Evolutionary conservation across 2,329 filamentous ascomycete genomes (phyloP).

Genomic region (Coleophoma cylindrospora): DNA sequence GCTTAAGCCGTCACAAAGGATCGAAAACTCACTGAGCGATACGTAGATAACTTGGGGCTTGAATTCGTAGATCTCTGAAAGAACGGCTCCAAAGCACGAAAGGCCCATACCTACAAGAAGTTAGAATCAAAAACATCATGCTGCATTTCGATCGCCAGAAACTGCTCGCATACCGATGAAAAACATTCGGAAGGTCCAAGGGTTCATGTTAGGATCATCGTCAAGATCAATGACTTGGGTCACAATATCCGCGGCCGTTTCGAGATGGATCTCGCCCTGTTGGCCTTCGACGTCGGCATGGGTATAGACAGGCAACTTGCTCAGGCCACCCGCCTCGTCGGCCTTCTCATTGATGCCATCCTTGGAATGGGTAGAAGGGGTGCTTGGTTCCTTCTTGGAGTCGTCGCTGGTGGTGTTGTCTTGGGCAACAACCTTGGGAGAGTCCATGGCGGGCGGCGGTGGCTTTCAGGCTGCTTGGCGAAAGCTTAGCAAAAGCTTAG

Average conservation of each 20-base stretch:
- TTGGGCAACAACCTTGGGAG: not conserved
- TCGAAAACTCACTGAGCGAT: slow-evolving; percentile 21
- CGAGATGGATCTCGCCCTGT: not conserved
- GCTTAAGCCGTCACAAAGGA: not conserved
- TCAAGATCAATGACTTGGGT: slow-evolving; percentile 29
- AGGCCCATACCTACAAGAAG: slow-evolving; percentile 22
- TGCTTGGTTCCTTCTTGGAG: not conserved
- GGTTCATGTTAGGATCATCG: slow-evolving; percentile 29
- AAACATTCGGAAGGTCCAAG: slow-evolving; percentile 31
- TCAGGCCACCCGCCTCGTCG: not conserved
- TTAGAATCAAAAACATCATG: not conserved
- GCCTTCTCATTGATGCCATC: not conserved
- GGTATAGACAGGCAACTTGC: not conserved
- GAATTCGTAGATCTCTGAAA: slow-evolving; percentile 39
- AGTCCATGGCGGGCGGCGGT: not conserved
- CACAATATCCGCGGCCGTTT: slow-evolving; percentile 9
- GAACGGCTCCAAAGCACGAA: slow-evolving; percentile 28
- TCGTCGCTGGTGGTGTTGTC: not conserved
- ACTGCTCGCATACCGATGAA: slow-evolving; percentile 25
- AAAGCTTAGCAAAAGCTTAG: not conserved
- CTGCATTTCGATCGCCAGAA: not conserved
- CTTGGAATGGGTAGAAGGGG: not conserved
- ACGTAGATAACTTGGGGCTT: slow-evolving; percentile 38
- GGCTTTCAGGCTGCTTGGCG: not conserved
- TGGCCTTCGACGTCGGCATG: not conserved